Percentiles rank a stretch among this genome's conserved stretches.
Evolutionary conservation across 1,284 basidiomycete genomes (phyloP).

Genomic region (Trichosporon asahii): DNA sequence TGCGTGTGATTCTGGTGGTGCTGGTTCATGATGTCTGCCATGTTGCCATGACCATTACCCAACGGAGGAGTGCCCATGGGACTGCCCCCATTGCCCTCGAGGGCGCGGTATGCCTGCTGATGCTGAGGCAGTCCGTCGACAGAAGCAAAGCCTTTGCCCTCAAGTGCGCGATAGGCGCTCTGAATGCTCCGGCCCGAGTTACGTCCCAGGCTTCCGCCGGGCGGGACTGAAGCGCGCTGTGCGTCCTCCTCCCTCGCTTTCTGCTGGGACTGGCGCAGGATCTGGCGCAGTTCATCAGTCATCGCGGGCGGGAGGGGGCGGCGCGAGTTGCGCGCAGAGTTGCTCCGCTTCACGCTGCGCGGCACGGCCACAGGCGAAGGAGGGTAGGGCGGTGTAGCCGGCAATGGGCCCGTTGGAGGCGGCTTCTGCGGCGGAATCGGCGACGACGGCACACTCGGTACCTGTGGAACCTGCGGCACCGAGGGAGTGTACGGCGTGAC

Average conservation of each 20-base stretch:
- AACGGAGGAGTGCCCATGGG: too few species aligned
- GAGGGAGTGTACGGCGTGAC: conserved; percentile 1
- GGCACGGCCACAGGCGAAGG: background rate
- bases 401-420: background rate
- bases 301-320: conserved; percentile 1
- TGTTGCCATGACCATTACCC: background rate
- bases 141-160: background rate
- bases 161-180: background rate
- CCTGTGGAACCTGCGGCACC: background rate
- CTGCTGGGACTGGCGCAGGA: conserved; percentile 5
- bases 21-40: background rate
- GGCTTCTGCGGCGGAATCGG: conserved; percentile 4
- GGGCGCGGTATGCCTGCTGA: background rate
- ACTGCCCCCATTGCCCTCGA: background rate
- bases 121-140: background rate
- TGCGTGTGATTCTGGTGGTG: background rate
- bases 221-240: background rate
- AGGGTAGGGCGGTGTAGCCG: background rate
- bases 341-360: conserved; percentile 1
- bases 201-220: background rate
- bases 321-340: conserved; percentile 2
- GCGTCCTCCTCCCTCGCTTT: background rate
- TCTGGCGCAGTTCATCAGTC: conserved; percentile 5
- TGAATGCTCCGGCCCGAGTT: background rate
- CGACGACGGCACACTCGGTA: conserved; percentile 6